A percentile compares a stretch with the other conserved stretches of the same genome.
phyloP scores from a whole-genome alignment of 345 rosid species.

The Rhodamnia argentea region DNA sequence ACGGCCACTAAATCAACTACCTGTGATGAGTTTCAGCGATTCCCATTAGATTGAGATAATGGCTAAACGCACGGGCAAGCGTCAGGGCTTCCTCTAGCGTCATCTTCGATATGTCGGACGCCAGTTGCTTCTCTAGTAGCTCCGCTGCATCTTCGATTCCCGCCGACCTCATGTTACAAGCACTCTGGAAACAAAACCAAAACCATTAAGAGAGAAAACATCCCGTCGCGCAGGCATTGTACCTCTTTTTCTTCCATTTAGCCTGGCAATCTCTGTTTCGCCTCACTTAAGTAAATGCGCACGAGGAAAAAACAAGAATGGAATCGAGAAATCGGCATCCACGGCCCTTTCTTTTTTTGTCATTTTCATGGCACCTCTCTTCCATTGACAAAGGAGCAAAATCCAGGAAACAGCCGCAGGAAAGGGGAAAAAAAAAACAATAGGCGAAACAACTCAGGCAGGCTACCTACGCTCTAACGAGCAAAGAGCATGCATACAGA shows the following conservation, averaged over 20 bases:
- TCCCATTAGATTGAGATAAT: slow-evolving; percentile 89
- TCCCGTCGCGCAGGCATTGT: background rate
- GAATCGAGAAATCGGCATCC: background rate
- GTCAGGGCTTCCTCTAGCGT: slow-evolving; percentile 79
- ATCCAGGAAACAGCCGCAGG: background rate
- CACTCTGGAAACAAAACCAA: slow-evolving; percentile 36
- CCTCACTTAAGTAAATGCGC: background rate
- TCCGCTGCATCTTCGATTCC: slow-evolving; percentile 85
- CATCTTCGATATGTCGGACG: slow-evolving; percentile 70
- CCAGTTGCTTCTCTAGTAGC: slow-evolving; percentile 76
- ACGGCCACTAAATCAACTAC: slow-evolving; percentile 11
- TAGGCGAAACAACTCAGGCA: background rate
- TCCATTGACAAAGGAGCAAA: background rate
- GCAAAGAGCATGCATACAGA: background rate
- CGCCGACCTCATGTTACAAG: slow-evolving; percentile 74
- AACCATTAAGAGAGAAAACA: background rate
- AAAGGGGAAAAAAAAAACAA: background rate
- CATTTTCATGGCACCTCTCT: background rate
- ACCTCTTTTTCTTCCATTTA: background rate
- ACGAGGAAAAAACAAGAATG: background rate
- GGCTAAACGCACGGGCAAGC: slow-evolving; percentile 87
- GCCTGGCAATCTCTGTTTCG: background rate
- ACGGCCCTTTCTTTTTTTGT: background rate
- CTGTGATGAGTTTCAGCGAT: slow-evolving; percentile 95
- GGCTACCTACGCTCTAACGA: background rate